Conservation (phyloP, 2,329 filamentous ascomycete genomes). For the Pseudopithomyces chartarum region DNA sequence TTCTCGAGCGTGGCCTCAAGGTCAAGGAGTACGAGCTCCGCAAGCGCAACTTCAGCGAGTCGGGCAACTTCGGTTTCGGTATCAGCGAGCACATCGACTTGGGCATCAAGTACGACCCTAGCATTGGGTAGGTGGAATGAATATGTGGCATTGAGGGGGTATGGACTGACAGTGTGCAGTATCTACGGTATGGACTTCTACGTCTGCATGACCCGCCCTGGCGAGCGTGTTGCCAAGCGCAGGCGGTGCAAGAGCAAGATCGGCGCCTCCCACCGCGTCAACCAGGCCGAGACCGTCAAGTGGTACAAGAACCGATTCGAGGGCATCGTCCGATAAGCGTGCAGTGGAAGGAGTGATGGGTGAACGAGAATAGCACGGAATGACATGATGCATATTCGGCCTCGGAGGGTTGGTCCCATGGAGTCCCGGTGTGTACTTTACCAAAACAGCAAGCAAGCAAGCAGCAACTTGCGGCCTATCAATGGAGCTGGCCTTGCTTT, state of each 20-base stretch:
- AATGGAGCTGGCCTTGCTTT: conserved; percentile 48
- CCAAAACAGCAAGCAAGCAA: conserved; percentile 48
- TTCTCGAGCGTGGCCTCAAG: conserved; percentile 99
- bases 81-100: conserved; percentile 99
- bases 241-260: conserved; percentile 86
- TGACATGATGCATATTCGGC: conserved; percentile 44
- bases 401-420: conserved; percentile 44
- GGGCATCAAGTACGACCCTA: conserved; percentile 78
- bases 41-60: conserved; percentile 99
- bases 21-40: conserved; percentile 99
- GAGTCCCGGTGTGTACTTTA: conserved; percentile 48
- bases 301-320: conserved; percentile 98
- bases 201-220: conserved; percentile 99
- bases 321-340: conserved; percentile 94
- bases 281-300: conserved; percentile 92
- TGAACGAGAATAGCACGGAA: conserved; percentile 33
- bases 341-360: conserved; percentile 15
- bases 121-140: conserved; percentile 41
- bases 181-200: conserved; percentile 94
- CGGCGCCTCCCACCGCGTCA: conserved; percentile 90
- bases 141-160: background rate
- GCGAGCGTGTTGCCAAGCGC: conserved; percentile 96
- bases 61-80: conserved; percentile 95
- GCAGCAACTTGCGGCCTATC: conserved; percentile 52
- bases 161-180: conserved; percentile 34